A percentile compares a stretch with the other conserved stretches of the same genome.
phyloP scores from a whole-genome alignment of 2,329 filamentous ascomycete species.

The Fusarium sp. region DNA sequence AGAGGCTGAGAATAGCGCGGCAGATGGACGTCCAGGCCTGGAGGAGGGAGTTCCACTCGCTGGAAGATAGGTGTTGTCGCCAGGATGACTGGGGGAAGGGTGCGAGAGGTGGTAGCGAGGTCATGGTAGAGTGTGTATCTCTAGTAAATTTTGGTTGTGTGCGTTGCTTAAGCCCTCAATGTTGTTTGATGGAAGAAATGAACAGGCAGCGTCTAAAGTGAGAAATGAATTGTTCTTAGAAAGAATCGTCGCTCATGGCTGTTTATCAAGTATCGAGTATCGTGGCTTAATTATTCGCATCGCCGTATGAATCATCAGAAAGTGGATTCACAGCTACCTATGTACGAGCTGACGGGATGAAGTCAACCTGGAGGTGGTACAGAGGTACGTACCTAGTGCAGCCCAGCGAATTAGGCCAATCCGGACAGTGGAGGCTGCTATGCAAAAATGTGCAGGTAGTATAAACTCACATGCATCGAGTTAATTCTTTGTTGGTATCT shows the following conservation, averaged over 20 bases:
- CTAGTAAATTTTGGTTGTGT: not conserved
- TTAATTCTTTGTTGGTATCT: too few relatives aligned
- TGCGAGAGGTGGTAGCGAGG: slow-evolving; percentile 75
- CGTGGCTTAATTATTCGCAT: slow-evolving; percentile 38
- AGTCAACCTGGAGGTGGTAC: slow-evolving; percentile 18
- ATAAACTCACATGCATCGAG: too few relatives aligned
- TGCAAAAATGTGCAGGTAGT: too few relatives aligned
- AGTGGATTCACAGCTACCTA: slow-evolving; percentile 44
- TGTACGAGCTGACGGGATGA: slow-evolving; percentile 27
- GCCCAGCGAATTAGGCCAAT: too few relatives aligned
- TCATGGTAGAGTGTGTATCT: slow-evolving; percentile 47
- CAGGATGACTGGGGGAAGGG: slow-evolving; percentile 78
- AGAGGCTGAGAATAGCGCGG: slow-evolving; percentile 70
- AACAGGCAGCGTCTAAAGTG: not conserved
- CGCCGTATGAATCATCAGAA: slow-evolving; percentile 56
- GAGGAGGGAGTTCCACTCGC: slow-evolving; percentile 82
- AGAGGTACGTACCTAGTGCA: slow-evolving; percentile 2
- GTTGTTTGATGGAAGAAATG: not conserved
- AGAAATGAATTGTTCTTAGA: slow-evolving; percentile 11
- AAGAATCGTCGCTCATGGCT: slow-evolving; percentile 1
- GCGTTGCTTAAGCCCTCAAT: not conserved
- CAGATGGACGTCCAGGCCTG: slow-evolving; percentile 79
- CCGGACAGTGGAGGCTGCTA: too few relatives aligned
- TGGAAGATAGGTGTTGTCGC: slow-evolving; percentile 71
- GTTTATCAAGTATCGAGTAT: slow-evolving; percentile 1